A percentile compares a stretch with the other conserved stretches of the same genome.
These are phyloP conservation scores for Cylindrodendrum hubeiense DNA, from an alignment of 2,329 filamentous ascomycete species.

Conservation along the genomic window DNA sequence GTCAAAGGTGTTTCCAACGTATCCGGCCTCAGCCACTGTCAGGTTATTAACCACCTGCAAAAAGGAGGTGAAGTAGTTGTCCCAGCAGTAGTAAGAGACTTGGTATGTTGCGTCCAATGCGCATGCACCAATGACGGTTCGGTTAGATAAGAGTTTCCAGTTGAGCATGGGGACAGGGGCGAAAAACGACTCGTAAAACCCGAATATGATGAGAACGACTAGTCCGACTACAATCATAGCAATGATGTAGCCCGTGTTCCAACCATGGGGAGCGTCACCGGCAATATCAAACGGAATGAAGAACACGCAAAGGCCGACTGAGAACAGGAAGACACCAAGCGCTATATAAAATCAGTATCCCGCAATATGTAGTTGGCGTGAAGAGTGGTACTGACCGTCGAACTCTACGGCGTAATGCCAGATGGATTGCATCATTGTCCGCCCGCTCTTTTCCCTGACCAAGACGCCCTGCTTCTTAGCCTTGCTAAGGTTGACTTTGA, in stretches of 20 bases:
- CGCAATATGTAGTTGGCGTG: constrained; percentile 29
- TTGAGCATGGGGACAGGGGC: constrained; percentile 69
- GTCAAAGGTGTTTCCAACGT: constrained; percentile 59
- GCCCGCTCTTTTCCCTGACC: constrained; percentile 51
- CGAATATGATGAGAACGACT: constrained; percentile 61
- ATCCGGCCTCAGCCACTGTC: constrained; percentile 58
- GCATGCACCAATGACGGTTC: constrained; percentile 62
- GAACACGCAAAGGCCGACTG: constrained; percentile 63
- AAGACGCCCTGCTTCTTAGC: constrained; percentile 63
- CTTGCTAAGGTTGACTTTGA: constrained; percentile 66
- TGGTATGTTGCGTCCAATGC: constrained; percentile 51
- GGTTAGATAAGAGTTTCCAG: constrained; percentile 59
- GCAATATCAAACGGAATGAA: constrained; percentile 69
- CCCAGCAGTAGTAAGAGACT: constrained; percentile 57
- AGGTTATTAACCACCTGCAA: constrained; percentile 63
- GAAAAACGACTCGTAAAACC: constrained; percentile 65
- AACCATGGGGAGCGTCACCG: constrained; percentile 53
- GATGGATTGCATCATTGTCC: constrained; percentile 58
- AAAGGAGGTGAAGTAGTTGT: constrained; percentile 62
- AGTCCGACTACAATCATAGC: constrained; percentile 68
- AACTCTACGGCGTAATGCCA: constrained; percentile 21
- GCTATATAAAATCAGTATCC: constrained; percentile 56
- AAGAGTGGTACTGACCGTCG: constrained; percentile 11
- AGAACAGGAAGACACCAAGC: constrained; percentile 62
- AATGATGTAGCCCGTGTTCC: constrained; percentile 63